Evolutionary conservation across 495 filamentous ascomycete genomes (phyloP), one percentile per base, ranked within the genome.

Genomic region (Oidiodendron maius): DNA sequence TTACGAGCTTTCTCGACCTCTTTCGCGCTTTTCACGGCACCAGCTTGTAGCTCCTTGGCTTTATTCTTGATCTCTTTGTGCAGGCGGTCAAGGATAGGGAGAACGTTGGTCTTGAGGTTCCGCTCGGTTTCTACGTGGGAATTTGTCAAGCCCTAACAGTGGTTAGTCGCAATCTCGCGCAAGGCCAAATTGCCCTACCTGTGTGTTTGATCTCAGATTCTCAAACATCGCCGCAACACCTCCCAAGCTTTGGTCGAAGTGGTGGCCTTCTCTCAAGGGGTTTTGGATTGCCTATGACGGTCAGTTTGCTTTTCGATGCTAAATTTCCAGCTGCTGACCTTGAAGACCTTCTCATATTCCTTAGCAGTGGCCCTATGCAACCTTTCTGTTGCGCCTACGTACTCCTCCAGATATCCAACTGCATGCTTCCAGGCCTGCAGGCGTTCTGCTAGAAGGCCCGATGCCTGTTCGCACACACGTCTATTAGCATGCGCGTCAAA

Each of bases 1-100:
- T 80, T 78, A 44, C 94, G 84, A 17, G 89, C 84, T 69, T 95
- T 97, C 40, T 94, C 87, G 22, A 97, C 90, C 16, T 84, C 81
- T 67, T 96, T 98, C 34, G 86, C 79, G 6, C 78, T 75, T 74
- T 93, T 96, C 46, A 79, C 79, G n/a, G 86, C 87, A n/a, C 90
- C 89, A 37, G 81, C 75, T 35, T 73, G 72, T 4, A 98, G 76
- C 64, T 95, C 88, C 72, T 96, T 97, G 28, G 77, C 72, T 70
- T 96, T 96, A 64, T 84, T 81, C 74, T 96, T 97, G 70, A 98
- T 91, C 60, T 97, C 93, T 61, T 89, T 81, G 69, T 96, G 90
- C 22, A 98, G 76, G 23, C 89, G 83, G 62, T 91, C 89, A 58
- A 98, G 77, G 40, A 90, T 82, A 10, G 91, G 94, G 15, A 94